Conservation (phyloP, 2,329 filamentous ascomycete genomes). For the Blastomyces parvus region DNA sequence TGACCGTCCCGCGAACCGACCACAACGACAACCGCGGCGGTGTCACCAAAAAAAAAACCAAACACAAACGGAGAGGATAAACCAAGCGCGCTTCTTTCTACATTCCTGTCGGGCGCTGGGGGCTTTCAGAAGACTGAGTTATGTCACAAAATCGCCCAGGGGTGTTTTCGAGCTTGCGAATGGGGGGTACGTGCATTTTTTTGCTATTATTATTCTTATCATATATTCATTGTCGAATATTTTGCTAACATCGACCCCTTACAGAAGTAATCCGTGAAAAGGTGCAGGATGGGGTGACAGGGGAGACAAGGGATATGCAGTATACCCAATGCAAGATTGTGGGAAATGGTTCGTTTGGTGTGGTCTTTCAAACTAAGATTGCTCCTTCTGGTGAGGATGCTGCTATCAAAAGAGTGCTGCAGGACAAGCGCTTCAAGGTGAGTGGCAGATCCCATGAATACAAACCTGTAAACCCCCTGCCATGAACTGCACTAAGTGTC, state of each 20-base stretch:
- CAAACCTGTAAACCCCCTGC: too few species aligned
- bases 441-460: conserved; percentile 13
- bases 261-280: conserved; percentile 96
- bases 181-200: conserved; percentile 70
- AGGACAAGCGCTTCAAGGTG: conserved; percentile 99
- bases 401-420: conserved; percentile 95
- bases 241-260: conserved; percentile 14
- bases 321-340: conserved; percentile 99
- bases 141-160: conserved; percentile 92
- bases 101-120: conserved; percentile 16
- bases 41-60: not conserved
- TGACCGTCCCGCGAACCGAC: conserved; percentile 5
- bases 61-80: too few species aligned
- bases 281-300: conserved; percentile 95
- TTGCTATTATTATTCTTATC: conserved; percentile 12
- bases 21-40: not conserved
- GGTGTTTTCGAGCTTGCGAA: conserved; percentile 79
- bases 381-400: conserved; percentile 97
- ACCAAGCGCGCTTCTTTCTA: not conserved
- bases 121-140: conserved; percentile 28
- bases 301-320: conserved; percentile 91
- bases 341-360: conserved; percentile 95
- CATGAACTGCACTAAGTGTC: not conserved
- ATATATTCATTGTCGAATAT: not conserved
- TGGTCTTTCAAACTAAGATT: conserved; percentile 98